A percentile compares a stretch with the other conserved stretches of the same genome.
Conservation (phyloP, 1,284 basidiomycete genomes). For the Malassezia furfur region DNA sequence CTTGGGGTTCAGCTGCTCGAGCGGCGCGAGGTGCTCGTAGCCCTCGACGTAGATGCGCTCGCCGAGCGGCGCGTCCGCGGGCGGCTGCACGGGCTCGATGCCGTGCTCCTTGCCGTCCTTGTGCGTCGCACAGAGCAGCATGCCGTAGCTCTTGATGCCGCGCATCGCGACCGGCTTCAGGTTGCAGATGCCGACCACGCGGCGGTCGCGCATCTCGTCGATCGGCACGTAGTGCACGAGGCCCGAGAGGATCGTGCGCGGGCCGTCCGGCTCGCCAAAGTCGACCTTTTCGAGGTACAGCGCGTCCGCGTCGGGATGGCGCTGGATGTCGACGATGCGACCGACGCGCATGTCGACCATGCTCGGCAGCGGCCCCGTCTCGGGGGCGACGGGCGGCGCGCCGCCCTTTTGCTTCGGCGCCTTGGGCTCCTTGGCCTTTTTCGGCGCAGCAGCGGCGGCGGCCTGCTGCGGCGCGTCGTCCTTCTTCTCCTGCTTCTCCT, state of each 20-base stretch:
- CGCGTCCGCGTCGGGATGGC: conserved; percentile 45
- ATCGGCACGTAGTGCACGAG: conserved; percentile 46
- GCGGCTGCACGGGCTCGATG: conserved; percentile 43
- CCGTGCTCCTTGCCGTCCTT: conserved; percentile 45
- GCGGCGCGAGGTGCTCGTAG: conserved; percentile 39
- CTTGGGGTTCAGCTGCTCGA: conserved; percentile 46
- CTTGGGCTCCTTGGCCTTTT: conserved; percentile 39
- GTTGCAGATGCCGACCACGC: conserved; percentile 47
- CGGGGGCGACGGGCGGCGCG: conserved; percentile 23
- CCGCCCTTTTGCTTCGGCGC: conserved; percentile 26
- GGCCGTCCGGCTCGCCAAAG: conserved; percentile 46
- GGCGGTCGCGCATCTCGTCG: conserved; percentile 44
- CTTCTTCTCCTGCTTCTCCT: conserved; percentile 5
- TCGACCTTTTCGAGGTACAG: conserved; percentile 47
- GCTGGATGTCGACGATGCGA: conserved; percentile 41
- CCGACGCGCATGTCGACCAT: conserved; percentile 46
- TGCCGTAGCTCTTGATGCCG: conserved; percentile 47
- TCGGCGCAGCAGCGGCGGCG: conserved; percentile 9
- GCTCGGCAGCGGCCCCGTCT: conserved; percentile 32
- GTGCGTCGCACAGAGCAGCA: conserved; percentile 43
- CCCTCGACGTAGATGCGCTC: conserved; percentile 46
- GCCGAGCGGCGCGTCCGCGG: conserved; percentile 35
- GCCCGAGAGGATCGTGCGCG: conserved; percentile 43
- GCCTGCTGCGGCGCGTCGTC: background rate
- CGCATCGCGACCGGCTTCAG: conserved; percentile 46